Evolutionary conservation across 2,329 filamentous ascomycete genomes (phyloP).

Genomic region (Epichloe sylvatica): DNA sequence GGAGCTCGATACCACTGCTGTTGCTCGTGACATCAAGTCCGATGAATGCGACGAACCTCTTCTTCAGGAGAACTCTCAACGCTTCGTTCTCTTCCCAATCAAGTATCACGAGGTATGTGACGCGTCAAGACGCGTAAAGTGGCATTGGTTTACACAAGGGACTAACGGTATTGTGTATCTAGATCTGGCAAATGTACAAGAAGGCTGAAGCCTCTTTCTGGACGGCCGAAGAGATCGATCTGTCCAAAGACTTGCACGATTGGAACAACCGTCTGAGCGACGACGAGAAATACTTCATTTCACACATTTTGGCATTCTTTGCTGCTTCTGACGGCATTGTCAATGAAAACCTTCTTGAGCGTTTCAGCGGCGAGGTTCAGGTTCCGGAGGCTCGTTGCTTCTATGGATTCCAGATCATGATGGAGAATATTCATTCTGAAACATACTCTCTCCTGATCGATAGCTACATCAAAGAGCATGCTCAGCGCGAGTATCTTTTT

Average conservation of each 20-base stretch:
- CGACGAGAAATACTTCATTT: constrained; percentile 96
- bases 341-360: constrained; percentile 97
- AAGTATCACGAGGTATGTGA: constrained; percentile 94
- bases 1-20: constrained; percentile 21
- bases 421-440: constrained; percentile 99
- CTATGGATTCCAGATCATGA: constrained; percentile 99
- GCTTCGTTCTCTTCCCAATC: constrained; percentile 96
- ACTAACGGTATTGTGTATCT: constrained; percentile 6
- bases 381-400: constrained; percentile 97
- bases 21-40: constrained; percentile 42
- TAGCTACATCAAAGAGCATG: constrained; percentile 96
- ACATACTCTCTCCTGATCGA: constrained; percentile 98
- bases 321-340: constrained; percentile 97
- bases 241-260: constrained; percentile 97
- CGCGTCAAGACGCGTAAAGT: constrained; percentile 56
- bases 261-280: constrained; percentile 97
- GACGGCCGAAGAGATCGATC: constrained; percentile 98
- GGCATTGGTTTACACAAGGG: constrained; percentile 12
- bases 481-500: constrained; percentile 87
- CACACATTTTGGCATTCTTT: constrained; percentile 97
- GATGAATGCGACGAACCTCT: constrained; percentile 78
- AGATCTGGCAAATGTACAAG: constrained; percentile 99
- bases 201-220: constrained; percentile 99
- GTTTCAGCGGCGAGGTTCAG: constrained; percentile 94
- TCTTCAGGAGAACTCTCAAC: constrained; percentile 85